A percentile compares a stretch with the other conserved stretches of the same genome.
phyloP scores from a whole-genome alignment of 2,329 filamentous ascomycete genomes.

The Epichloe elymi region DNA sequence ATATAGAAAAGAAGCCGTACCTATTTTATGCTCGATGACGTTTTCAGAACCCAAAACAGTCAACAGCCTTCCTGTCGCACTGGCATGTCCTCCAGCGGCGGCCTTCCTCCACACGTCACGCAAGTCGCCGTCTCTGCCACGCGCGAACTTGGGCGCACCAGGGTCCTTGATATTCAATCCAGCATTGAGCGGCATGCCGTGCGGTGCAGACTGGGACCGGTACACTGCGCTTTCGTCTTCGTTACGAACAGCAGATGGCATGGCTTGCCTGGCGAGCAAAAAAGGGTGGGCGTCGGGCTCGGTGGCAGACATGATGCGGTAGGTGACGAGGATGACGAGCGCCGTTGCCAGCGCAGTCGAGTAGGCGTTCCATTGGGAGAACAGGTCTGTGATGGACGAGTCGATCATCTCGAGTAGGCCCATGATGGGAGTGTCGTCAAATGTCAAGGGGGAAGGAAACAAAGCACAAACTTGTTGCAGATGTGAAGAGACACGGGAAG shows the following conservation, averaged over 20 bases:
- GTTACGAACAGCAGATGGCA: constrained; percentile 65
- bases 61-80: constrained; percentile 57
- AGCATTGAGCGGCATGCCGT: constrained; percentile 66
- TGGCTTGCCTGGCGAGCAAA: constrained; percentile 79
- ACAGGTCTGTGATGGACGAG: constrained; percentile 50
- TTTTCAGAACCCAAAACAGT: constrained; percentile 69
- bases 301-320: constrained; percentile 54
- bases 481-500: background rate
- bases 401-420: constrained; percentile 51
- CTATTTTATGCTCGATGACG: constrained; percentile 57
- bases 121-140: constrained; percentile 76
- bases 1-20: constrained; percentile 19
- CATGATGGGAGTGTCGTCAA: constrained; percentile 15
- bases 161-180: constrained; percentile 74
- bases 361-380: constrained; percentile 72
- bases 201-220: constrained; percentile 70
- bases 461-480: background rate
- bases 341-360: constrained; percentile 56
- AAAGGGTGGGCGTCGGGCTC: constrained; percentile 90
- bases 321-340: constrained; percentile 55
- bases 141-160: constrained; percentile 68
- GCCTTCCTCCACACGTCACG: constrained; percentile 80
- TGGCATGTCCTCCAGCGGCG: constrained; percentile 49
- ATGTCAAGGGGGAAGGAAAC: background rate
- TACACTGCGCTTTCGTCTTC: constrained; percentile 77